Conservation (phyloP, 164 flowering plant genomes). For the Nymphaea thermarum region DNA sequence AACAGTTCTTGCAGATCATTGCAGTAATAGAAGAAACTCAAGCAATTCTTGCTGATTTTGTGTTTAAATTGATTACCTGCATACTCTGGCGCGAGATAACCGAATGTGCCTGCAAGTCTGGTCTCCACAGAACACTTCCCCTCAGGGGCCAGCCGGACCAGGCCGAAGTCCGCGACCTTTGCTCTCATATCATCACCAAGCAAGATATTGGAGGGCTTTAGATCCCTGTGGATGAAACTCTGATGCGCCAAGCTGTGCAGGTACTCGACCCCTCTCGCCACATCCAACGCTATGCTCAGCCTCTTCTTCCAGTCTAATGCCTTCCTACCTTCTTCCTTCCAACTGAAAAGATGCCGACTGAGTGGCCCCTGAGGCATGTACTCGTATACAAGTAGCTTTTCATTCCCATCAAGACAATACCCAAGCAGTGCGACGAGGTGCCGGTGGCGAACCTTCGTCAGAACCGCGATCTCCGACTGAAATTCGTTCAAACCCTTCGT, state of each 20-base stretch:
- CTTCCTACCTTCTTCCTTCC: conserved; percentile 58
- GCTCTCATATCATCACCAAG: conserved; percentile 94
- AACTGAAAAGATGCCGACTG: conserved; percentile 50
- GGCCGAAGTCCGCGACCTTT: conserved; percentile 93
- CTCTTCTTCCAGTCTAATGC: conserved; percentile 87
- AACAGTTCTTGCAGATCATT: background rate
- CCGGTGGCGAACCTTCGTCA: conserved; percentile 83
- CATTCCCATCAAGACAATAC: conserved; percentile 81
- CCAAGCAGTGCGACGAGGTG: conserved; percentile 80
- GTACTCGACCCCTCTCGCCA: conserved; percentile 93
- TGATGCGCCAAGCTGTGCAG: conserved; percentile 76
- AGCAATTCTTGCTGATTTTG: background rate
- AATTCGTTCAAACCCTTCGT: conserved; percentile 79
- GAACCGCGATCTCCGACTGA: conserved; percentile 80
- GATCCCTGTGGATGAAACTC: conserved; percentile 86
- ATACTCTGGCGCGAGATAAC: conserved; percentile 95
- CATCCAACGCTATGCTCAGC: conserved; percentile 73
- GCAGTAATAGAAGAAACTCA: background rate
- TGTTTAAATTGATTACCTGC: conserved; percentile 42
- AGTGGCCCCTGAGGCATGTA: conserved; percentile 95
- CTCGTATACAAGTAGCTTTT: conserved; percentile 81
- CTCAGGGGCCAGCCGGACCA: conserved; percentile 88
- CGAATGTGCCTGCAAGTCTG: conserved; percentile 87
- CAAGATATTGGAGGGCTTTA: conserved; percentile 89
- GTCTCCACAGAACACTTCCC: conserved; percentile 70